Conservation (phyloP, 2,329 filamentous ascomycete genomes). For the Periconia sp. region DNA sequence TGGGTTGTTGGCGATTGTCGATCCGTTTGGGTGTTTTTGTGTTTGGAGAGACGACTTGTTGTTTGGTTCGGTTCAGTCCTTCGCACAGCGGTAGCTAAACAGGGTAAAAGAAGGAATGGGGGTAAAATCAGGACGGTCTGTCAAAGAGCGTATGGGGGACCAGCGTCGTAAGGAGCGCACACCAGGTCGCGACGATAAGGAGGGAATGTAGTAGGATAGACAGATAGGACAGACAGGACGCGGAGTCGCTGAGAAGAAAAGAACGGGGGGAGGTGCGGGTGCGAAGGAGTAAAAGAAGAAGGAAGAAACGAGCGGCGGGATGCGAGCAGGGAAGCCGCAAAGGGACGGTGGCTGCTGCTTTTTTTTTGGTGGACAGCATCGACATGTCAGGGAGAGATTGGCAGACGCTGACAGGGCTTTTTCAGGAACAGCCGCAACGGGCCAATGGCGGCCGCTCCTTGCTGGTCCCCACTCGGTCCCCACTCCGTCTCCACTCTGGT, state of each 20-base stretch:
- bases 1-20: neutral
- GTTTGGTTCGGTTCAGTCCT: constrained; percentile 18
- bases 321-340: neutral
- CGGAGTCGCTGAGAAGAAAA: constrained; percentile 25
- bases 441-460: neutral
- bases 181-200: constrained; percentile 35
- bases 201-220: constrained; percentile 27
- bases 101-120: neutral
- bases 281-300: neutral
- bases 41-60: constrained; percentile 7
- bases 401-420: constrained; percentile 6
- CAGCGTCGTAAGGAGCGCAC: constrained; percentile 46
- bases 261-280: constrained; percentile 18
- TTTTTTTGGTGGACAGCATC: too few species aligned
- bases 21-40: neutral
- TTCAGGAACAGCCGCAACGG: constrained; percentile 8
- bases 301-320: constrained; percentile 7
- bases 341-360: neutral
- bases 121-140: constrained; percentile 28
- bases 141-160: constrained; percentile 39
- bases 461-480: too few species aligned
- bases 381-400: constrained; percentile 13
- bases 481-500: too few species aligned
- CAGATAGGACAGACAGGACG: too few species aligned
- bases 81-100: neutral